A percentile compares a stretch with the other conserved stretches of the same genome.
Evolutionary conservation across 306 rosid species (phyloP).

Genomic region (Pterocarpus santalinus): DNA sequence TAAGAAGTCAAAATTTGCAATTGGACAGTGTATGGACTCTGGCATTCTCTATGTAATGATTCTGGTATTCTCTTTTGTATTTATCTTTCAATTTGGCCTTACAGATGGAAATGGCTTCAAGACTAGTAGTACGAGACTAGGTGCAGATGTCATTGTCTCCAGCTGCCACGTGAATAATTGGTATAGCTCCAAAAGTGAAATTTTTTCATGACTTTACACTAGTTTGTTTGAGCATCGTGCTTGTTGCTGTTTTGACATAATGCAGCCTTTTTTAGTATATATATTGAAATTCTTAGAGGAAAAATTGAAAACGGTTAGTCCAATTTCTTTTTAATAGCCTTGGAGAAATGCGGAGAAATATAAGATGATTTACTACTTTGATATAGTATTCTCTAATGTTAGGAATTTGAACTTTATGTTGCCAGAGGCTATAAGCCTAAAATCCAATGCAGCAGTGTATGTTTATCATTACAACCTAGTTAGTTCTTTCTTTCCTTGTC

Average conservation of each 20-base stretch:
- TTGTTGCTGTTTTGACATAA: background rate
- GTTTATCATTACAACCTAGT: background rate
- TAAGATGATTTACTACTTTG: slow-evolving; percentile 13
- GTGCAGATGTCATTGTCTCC: slow-evolving; percentile 83
- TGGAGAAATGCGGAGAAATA: background rate
- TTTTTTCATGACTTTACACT: background rate
- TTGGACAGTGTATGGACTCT: slow-evolving; percentile 73
- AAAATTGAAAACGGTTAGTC: slow-evolving; percentile 23
- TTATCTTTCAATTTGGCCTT: slow-evolving; percentile 58
- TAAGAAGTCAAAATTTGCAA: slow-evolving; percentile 68
- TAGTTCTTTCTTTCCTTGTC: slow-evolving; percentile 8
- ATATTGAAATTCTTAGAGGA: slow-evolving; percentile 18
- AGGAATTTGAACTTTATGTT: slow-evolving; percentile 31
- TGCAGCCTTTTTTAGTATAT: background rate
- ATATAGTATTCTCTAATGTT: background rate
- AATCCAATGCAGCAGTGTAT: background rate
- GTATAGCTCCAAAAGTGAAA: slow-evolving; percentile 50
- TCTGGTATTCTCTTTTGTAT: slow-evolving; percentile 32
- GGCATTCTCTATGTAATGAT: slow-evolving; percentile 29
- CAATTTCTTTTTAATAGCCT: background rate
- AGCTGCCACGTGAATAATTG: slow-evolving; percentile 63
- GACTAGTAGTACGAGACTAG: slow-evolving; percentile 89
- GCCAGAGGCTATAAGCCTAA: background rate
- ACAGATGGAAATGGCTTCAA: slow-evolving; percentile 98
- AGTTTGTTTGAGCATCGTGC: background rate